phyloP scores from a whole-genome alignment of 495 filamentous ascomycete genomes.

The Aspergillus incahuasiensis region DNA sequence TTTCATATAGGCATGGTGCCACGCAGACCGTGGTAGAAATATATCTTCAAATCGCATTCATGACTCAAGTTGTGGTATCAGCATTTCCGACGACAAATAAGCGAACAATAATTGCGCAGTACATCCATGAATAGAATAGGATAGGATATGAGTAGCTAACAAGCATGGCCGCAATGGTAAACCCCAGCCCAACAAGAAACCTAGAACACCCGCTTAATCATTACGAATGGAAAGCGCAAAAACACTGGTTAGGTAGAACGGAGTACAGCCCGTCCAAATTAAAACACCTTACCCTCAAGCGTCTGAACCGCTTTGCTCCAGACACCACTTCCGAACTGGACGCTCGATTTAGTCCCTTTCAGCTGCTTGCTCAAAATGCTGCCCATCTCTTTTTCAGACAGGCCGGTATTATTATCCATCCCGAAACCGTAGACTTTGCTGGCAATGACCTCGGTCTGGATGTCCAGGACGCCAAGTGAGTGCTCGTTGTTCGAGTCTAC shows the following conservation, averaged over 20 bases:
- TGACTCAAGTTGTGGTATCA: constrained; percentile 6
- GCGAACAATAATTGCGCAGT: neutral
- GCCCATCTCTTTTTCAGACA: constrained; percentile 37
- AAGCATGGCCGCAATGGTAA: neutral
- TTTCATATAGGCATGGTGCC: neutral
- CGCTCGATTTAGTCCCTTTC: constrained; percentile 17
- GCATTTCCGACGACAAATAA: neutral
- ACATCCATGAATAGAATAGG: neutral
- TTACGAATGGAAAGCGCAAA: neutral
- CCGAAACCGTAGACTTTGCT: constrained; percentile 46
- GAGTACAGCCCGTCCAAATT: constrained; percentile 6
- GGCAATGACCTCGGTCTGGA: constrained; percentile 38
- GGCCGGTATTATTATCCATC: constrained; percentile 23
- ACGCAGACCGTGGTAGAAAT: too few species aligned
- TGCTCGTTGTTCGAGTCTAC: constrained; percentile 10
- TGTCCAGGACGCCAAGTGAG: constrained; percentile 29
- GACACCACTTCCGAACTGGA: constrained; percentile 34
- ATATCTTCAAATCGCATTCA: neutral
- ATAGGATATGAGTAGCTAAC: too few species aligned
- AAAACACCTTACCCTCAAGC: constrained; percentile 33
- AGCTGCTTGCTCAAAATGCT: constrained; percentile 34
- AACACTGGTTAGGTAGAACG: neutral
- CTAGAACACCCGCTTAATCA: constrained; percentile 4
- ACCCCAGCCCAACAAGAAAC: neutral
- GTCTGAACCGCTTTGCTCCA: constrained; percentile 40